These are phyloP conservation scores for Ormosia emarginata DNA, from an alignment of 306 rosid species.

Conservation along the genomic window DNA sequence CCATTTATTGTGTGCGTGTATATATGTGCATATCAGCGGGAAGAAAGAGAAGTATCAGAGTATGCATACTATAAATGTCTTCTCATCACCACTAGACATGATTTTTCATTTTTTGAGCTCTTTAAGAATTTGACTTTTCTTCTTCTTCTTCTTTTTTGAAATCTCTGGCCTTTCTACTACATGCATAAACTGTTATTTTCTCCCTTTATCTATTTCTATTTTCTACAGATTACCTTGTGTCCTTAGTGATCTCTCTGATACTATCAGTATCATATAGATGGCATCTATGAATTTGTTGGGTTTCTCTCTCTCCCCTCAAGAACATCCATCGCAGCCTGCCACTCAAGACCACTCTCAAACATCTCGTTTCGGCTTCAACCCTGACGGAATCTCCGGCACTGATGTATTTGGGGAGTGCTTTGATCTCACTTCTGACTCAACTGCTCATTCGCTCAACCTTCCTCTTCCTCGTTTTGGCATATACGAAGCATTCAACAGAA, in stretches of 20 bases:
- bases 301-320: slow-evolving; percentile 84
- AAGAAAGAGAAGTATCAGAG: slow-evolving; percentile 21
- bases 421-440: slow-evolving; percentile 49
- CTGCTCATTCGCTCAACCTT: slow-evolving; percentile 50
- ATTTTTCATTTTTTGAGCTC: slow-evolving; percentile 20
- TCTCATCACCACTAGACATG: slow-evolving; percentile 20
- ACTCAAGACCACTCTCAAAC: slow-evolving; percentile 37
- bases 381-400: slow-evolving; percentile 51
- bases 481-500: slow-evolving; percentile 52
- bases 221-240: not conserved
- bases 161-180: slow-evolving; percentile 26
- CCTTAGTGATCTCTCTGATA: not conserved
- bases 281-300: slow-evolving; percentile 89
- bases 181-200: slow-evolving; percentile 28
- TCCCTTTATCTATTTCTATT: not conserved
- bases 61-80: slow-evolving; percentile 34
- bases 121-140: slow-evolving; percentile 45
- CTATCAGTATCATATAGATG: slow-evolving; percentile 21
- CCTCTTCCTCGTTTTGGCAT: slow-evolving; percentile 56
- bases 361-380: slow-evolving; percentile 51
- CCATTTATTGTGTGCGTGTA: slow-evolving; percentile 27
- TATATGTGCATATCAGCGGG: not conserved
- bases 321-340: slow-evolving; percentile 37
- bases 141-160: slow-evolving; percentile 17
- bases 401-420: slow-evolving; percentile 51